Conservation (phyloP, 305 asterid species). For the Fraxinus dipetala region DNA sequence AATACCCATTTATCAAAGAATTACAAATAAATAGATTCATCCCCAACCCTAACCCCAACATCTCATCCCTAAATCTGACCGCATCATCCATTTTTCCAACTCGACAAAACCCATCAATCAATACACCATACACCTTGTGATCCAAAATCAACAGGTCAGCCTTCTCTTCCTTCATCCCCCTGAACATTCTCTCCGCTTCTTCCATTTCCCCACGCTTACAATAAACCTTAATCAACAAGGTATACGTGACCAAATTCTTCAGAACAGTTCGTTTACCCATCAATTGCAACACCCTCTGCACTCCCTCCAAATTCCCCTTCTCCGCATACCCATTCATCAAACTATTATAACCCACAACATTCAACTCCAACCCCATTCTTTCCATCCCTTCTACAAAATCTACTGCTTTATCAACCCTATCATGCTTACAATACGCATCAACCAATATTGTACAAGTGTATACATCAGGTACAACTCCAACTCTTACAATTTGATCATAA, state of each 20-base stretch:
- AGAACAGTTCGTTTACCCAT: slow-evolving; percentile 48
- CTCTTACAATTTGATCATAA: slow-evolving; percentile 64
- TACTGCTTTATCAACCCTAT: slow-evolving; percentile 52
- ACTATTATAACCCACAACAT: slow-evolving; percentile 64
- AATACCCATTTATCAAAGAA: slow-evolving; percentile 75
- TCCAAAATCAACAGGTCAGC: slow-evolving; percentile 44
- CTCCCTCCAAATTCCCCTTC: slow-evolving; percentile 56
- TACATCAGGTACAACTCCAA: slow-evolving; percentile 68
- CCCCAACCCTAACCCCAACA: slow-evolving; percentile 57
- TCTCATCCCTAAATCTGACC: slow-evolving; percentile 57
- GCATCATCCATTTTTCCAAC: slow-evolving; percentile 78
- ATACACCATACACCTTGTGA: slow-evolving; percentile 63
- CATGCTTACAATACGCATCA: slow-evolving; percentile 73
- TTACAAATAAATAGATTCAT: slow-evolving; percentile 62
- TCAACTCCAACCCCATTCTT: slow-evolving; percentile 51
- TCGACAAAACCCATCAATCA: slow-evolving; percentile 72
- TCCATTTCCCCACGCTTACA: slow-evolving; percentile 64
- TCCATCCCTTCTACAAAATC: slow-evolving; percentile 63
- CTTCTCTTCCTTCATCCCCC: slow-evolving; percentile 48
- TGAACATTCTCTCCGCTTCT: slow-evolving; percentile 56
- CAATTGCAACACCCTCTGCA: slow-evolving; percentile 46
- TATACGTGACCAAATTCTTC: slow-evolving; percentile 58
- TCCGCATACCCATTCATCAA: slow-evolving; percentile 75
- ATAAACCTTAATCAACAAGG: slow-evolving; percentile 72
- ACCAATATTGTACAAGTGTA: slow-evolving; percentile 73